These are phyloP conservation scores for Magnusiomyces fungicola DNA, from an alignment of 1,139 yeast species.

Conservation along the genomic window DNA sequence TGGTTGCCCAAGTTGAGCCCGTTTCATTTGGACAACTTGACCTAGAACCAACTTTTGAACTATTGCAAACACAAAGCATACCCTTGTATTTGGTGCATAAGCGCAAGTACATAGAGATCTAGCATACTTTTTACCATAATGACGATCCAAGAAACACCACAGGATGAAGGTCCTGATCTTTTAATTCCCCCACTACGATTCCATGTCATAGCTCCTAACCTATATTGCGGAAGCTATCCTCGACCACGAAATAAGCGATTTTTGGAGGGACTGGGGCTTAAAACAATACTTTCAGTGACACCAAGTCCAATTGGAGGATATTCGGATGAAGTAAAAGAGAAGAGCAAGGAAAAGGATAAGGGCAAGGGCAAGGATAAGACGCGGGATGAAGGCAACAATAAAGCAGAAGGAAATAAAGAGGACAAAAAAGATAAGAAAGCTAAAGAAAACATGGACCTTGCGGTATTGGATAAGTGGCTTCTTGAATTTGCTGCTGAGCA, in stretches of 20 bases:
- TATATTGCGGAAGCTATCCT: conserved; percentile 85
- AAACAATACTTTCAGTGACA: conserved; percentile 70
- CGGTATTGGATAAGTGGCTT: conserved; percentile 37
- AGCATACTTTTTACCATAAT: no score
- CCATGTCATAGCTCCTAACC: conserved; percentile 57
- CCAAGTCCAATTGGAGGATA: conserved; percentile 52
- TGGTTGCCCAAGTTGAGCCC: no score
- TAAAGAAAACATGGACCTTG: neutral
- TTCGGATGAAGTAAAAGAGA: neutral
- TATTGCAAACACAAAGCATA: no score
- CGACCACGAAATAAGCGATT: conserved; percentile 67
- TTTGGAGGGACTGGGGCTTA: conserved; percentile 56
- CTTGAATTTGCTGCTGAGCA: conserved; percentile 44
- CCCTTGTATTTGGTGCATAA: no score
- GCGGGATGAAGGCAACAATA: neutral
- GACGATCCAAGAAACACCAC: no score
- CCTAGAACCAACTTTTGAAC: no score
- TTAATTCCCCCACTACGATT: conserved; percentile 78
- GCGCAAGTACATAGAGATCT: no score
- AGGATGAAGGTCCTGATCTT: conserved; percentile 3
- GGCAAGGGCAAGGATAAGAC: neutral
- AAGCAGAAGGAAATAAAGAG: neutral
- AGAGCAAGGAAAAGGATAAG: neutral
- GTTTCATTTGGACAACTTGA: no score
- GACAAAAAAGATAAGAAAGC: neutral